Evolutionary conservation across 345 rosid genomes (phyloP).

Genomic region (Dimocarpus longan): DNA sequence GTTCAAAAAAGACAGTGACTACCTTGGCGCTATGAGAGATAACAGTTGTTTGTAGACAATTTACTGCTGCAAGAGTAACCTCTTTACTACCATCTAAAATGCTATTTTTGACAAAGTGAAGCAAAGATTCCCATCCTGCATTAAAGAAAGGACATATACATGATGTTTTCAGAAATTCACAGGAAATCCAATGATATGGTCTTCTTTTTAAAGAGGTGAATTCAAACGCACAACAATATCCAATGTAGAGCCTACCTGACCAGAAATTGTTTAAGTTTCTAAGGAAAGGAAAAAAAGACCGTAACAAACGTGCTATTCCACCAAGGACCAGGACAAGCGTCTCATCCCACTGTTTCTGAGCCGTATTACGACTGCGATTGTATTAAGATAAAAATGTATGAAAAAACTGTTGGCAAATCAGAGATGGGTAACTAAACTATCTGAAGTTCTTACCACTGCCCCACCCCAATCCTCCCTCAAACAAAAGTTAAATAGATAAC

Average conservation of each 20-base stretch:
- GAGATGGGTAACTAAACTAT: slow-evolving; percentile 4
- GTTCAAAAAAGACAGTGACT: slow-evolving; percentile 19
- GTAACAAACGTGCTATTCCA: slow-evolving; percentile 90
- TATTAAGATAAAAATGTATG: slow-evolving; percentile 25
- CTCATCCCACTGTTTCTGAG: slow-evolving; percentile 99
- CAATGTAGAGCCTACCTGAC: slow-evolving; percentile 59
- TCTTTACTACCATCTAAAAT: slow-evolving; percentile 87
- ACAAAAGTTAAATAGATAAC: not conserved
- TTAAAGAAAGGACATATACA: slow-evolving; percentile 10
- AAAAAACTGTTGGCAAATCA: slow-evolving; percentile 12
- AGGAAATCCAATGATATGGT: not conserved
- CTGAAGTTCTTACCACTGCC: not conserved
- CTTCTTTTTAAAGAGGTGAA: not conserved
- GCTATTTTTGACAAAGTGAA: slow-evolving; percentile 72
- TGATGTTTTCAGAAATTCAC: not conserved
- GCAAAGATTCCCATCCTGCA: slow-evolving; percentile 94
- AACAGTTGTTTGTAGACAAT: slow-evolving; percentile 83
- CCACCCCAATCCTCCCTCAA: not conserved
- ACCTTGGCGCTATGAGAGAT: slow-evolving; percentile 83
- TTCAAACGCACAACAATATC: slow-evolving; percentile 17
- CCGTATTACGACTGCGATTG: slow-evolving; percentile 86
- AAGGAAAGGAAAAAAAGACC: slow-evolving; percentile 91
- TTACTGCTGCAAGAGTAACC: slow-evolving; percentile 90
- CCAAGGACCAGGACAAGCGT: slow-evolving; percentile 93
- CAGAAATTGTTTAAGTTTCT: slow-evolving; percentile 74